Evolutionary conservation across 257 asterid genomes (phyloP), one percentile per base, ranked within the genome.

Genomic region (Solanum dulcamara): DNA sequence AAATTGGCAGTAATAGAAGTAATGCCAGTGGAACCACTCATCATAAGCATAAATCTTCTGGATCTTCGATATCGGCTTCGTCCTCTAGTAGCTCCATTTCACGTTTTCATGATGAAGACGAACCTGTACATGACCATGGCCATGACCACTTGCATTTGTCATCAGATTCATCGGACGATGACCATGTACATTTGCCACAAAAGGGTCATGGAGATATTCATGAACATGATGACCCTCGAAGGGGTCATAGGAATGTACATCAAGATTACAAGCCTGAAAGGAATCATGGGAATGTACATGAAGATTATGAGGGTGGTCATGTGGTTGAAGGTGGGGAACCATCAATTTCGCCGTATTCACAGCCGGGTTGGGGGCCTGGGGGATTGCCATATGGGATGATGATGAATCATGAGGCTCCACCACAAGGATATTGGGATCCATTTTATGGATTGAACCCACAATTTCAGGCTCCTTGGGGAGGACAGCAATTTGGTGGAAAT

Each of bases 131-230:
- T 10, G 77, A 84, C 13, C 96, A 84, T 26, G 92, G 93, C 53
- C 96, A 84, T 26, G 92, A 93, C 53, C 98, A 94, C 88, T 40
- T 94, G 59, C 89, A 92, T 85, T 48, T 93, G 4, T 91, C 97
- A 15, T 81, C 88, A 6, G 97, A 91, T 90, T 88, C 92, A 7
- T 91, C 91, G 7, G 90, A 10, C 6, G 95, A 88, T 28, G 89
- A 6, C 14, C 51, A 68, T n/a, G 14, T n/a, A 59, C 24, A n/a
- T 10, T n/a, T 59, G 46, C 42, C 57, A 42, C 22, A 20, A 26
- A 77, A 10, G 83, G 28, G 83, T 77, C 60, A 17, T 2, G 18
- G 62, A 10, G 30, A 77, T 77, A 14, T 81, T 0, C 83, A 40
- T 22, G 62, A 48, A 38, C 80, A 72, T 77, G 64, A 72, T 74